phyloP scores from a whole-genome alignment of 2,329 filamentous ascomycete genomes.

The Sarocladiaceae sp. region DNA sequence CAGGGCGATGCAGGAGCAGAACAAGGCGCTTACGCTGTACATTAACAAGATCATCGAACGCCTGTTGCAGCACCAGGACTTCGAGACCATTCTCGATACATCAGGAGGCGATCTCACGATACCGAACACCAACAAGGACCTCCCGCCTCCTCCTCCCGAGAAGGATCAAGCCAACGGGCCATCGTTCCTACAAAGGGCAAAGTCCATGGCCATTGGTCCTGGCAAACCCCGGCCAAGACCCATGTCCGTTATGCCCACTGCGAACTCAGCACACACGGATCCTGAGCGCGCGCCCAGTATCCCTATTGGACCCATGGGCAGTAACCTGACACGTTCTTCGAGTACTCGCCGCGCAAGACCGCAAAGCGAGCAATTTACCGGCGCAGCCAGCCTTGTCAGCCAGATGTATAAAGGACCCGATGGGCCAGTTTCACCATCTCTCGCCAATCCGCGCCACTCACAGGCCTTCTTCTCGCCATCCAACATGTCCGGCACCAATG shows the following conservation, averaged over 20 bases:
- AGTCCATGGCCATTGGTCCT: slow-evolving; percentile 51
- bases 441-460: slow-evolving; percentile 55
- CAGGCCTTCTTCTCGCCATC: slow-evolving; percentile 59
- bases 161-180: slow-evolving; percentile 32
- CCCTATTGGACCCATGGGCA: slow-evolving; percentile 46
- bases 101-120: slow-evolving; percentile 47
- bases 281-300: slow-evolving; percentile 73
- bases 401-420: slow-evolving; percentile 83
- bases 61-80: slow-evolving; percentile 88
- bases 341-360: slow-evolving; percentile 53
- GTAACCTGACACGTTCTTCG: slow-evolving; percentile 47
- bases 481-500: slow-evolving; percentile 40
- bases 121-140: slow-evolving; percentile 68
- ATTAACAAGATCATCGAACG: slow-evolving; percentile 99
- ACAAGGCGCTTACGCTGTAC: slow-evolving; percentile 94
- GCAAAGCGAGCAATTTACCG: slow-evolving; percentile 60
- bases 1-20: slow-evolving; percentile 81
- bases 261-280: slow-evolving; percentile 49
- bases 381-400: slow-evolving; percentile 70
- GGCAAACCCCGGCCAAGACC: slow-evolving; percentile 48
- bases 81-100: slow-evolving; percentile 87
- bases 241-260: slow-evolving; percentile 47
- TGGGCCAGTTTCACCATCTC: slow-evolving; percentile 55
- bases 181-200: slow-evolving; percentile 57
- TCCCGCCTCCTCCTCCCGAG: slow-evolving; percentile 60